Evolutionary conservation across 352 stramenopile genomes (phyloP).

Genomic region (Halophytophthora batemanensis): DNA sequence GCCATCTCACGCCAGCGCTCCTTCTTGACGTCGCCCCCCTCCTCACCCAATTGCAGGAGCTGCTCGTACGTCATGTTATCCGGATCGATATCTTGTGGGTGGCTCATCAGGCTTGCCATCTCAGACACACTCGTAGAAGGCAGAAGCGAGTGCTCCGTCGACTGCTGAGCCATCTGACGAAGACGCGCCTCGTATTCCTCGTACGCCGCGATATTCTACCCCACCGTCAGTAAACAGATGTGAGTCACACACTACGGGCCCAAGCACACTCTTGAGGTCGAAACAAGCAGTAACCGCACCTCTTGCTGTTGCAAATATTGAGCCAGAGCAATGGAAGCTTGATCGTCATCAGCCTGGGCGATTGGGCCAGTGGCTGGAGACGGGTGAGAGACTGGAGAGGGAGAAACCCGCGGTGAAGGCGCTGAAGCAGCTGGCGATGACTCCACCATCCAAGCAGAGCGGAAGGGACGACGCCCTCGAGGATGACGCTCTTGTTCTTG

Average conservation of each 20-base stretch:
- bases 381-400: slow-evolving; percentile 16
- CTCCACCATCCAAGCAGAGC: slow-evolving; percentile 22
- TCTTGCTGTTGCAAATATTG: slow-evolving; percentile 74
- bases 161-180: slow-evolving; percentile 18
- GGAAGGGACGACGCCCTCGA: slow-evolving; percentile 19
- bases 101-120: slow-evolving; percentile 10
- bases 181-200: slow-evolving; percentile 55
- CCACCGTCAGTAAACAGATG: slow-evolving; percentile 1
- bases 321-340: slow-evolving; percentile 61
- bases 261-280: background rate
- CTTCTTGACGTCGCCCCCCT: slow-evolving; percentile 73
- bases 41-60: slow-evolving; percentile 60
- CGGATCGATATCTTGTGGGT: slow-evolving; percentile 47
- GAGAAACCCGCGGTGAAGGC: slow-evolving; percentile 14
- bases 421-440: slow-evolving; percentile 9
- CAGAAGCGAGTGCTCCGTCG: slow-evolving; percentile 5
- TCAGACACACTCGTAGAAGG: slow-evolving; percentile 3
- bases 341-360: slow-evolving; percentile 37
- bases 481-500: slow-evolving; percentile 26
- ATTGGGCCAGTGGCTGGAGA: slow-evolving; percentile 16
- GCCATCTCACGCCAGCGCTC: slow-evolving; percentile 67
- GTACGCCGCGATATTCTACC: slow-evolving; percentile 69
- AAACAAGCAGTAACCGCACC: slow-evolving; percentile 18
- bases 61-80: slow-evolving; percentile 85
- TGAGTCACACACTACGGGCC: background rate